phyloP scores from a whole-genome alignment of 2,329 filamentous ascomycete genomes.

The Neocucurbitaria cava region DNA sequence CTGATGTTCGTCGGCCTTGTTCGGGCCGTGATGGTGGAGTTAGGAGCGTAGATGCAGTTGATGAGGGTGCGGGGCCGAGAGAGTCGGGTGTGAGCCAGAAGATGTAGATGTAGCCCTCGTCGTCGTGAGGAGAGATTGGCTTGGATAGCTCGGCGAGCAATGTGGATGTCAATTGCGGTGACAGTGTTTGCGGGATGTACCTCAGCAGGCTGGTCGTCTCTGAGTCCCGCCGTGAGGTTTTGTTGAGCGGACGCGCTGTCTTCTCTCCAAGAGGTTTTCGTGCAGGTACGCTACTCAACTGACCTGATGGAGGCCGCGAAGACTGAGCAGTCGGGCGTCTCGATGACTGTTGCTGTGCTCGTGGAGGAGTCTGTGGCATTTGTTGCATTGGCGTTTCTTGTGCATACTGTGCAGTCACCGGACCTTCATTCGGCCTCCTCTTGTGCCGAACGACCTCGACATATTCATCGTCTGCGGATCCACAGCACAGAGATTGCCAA shows the following conservation, averaged over 20 bases:
- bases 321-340: conserved; percentile 7
- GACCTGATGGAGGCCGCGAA: conserved; percentile 7
- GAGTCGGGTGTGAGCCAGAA: conserved; percentile 86
- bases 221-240: conserved; percentile 18
- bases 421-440: conserved; percentile 29
- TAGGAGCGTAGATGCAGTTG: conserved; percentile 51
- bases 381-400: conserved; percentile 20
- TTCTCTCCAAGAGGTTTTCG: conserved; percentile 38
- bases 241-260: conserved; percentile 30
- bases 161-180: conserved; percentile 71
- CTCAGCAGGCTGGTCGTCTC: conserved; percentile 60
- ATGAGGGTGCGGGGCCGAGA: conserved; percentile 62
- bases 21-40: conserved; percentile 58
- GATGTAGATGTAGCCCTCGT: conserved; percentile 94
- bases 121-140: conserved; percentile 75
- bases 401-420: conserved; percentile 9
- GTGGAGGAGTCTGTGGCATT: conserved; percentile 17
- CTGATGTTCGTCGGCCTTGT: conserved; percentile 39
- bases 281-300: conserved; percentile 21
- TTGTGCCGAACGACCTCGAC: conserved; percentile 54
- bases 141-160: conserved; percentile 79
- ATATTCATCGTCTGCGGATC: conserved; percentile 47
- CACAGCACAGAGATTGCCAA: conserved; percentile 54
- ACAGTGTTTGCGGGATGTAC: conserved; percentile 72
- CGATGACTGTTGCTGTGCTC: conserved; percentile 4